Evolutionary conservation across 179 eudicot species (phyloP).

Genomic region (Beta macrorhiza): DNA sequence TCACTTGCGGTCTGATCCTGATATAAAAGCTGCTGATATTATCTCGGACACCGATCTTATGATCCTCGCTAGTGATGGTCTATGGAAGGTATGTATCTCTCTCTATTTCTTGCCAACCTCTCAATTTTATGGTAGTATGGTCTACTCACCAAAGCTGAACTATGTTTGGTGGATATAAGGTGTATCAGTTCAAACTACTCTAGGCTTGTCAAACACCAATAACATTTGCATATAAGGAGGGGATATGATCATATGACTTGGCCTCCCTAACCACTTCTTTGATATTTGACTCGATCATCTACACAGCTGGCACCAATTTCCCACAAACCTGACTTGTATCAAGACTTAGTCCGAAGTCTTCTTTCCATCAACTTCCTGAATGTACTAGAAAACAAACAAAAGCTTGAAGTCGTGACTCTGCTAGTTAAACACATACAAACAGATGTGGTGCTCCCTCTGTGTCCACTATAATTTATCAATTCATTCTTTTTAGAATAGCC

Average conservation of each 20-base stretch:
- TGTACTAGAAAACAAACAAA: not conserved
- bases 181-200: not conserved
- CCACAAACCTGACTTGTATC: not conserved
- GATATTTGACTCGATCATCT: not conserved
- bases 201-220: not conserved
- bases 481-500: not conserved
- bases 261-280: not conserved
- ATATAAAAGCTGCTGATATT: slow-evolving; percentile 45
- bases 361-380: not conserved
- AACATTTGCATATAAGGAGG: not conserved
- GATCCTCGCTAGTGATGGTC: slow-evolving; percentile 76
- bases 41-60: slow-evolving; percentile 48
- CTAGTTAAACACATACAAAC: not conserved
- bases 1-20: slow-evolving; percentile 77
- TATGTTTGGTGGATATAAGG: not conserved
- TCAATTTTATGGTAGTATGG: not conserved
- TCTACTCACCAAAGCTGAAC: not conserved
- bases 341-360: not conserved
- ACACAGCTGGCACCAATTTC: not conserved
- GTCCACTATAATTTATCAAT: not conserved
- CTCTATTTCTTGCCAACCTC: not conserved
- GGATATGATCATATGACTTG: not conserved
- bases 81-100: slow-evolving; percentile 62
- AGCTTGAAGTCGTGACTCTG: not conserved
- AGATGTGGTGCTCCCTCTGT: not conserved